phyloP scores from a whole-genome alignment of 202 grass and related monocot genomes.

The Zoysia matrella region DNA sequence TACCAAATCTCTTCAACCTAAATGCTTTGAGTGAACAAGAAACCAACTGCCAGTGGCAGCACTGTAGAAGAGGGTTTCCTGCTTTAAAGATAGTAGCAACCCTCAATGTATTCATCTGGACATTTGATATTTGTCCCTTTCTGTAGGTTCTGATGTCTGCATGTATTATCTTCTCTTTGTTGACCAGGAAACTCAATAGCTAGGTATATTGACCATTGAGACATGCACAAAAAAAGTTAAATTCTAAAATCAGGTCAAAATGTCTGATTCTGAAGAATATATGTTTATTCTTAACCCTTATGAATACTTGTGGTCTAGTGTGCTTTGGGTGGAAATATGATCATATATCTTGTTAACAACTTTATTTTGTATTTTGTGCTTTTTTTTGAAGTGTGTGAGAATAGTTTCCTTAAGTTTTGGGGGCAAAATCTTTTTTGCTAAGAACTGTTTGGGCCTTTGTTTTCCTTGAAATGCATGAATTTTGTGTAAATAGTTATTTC shows the following conservation, averaged over 20 bases:
- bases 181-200: neutral
- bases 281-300: neutral
- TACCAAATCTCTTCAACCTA: neutral
- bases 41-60: no score
- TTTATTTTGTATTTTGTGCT: neutral
- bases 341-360: no score
- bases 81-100: neutral
- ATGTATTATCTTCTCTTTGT: neutral
- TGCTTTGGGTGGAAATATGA: neutral
- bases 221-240: neutral
- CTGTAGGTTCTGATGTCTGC: neutral
- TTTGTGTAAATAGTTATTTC: no score
- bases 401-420: neutral
- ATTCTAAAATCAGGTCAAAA: neutral
- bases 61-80: neutral
- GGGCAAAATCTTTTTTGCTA: no score
- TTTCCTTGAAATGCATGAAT: no score
- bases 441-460: no score
- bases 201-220: neutral
- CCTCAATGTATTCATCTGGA: neutral
- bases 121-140: neutral
- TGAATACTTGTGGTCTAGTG: neutral
- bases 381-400: neutral
- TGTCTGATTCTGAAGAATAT: neutral
- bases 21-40: neutral